Conservation (phyloP, 2,329 filamentous ascomycete genomes). For the Aspergillus versicolor region DNA sequence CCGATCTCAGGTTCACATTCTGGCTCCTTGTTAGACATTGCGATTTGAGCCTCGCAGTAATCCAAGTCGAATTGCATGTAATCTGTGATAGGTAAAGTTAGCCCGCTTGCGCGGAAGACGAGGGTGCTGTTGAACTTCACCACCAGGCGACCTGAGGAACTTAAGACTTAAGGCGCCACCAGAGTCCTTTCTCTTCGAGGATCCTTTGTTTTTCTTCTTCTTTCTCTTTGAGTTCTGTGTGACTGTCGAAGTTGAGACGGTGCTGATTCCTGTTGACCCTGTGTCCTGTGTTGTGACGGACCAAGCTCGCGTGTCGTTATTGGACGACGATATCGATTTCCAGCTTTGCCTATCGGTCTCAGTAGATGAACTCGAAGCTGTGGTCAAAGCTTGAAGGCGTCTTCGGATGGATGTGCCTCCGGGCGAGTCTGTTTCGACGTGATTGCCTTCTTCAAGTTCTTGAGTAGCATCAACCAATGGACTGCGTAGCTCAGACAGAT, state of each 20-base stretch:
- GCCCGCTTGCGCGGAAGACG: not conserved
- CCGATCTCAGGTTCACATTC: not conserved
- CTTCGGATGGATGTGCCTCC: not conserved
- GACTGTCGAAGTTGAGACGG: not conserved
- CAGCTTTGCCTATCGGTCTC: conserved; percentile 1
- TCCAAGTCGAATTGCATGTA: conserved; percentile 15
- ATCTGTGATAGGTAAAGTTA: conserved; percentile 7
- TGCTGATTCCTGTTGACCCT: not conserved
- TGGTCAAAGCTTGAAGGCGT: conserved; percentile 6
- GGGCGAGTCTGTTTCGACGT: not conserved
- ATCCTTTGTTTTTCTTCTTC: not conserved
- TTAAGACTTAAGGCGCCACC: not conserved
- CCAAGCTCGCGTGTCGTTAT: not conserved
- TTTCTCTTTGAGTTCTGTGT: not conserved
- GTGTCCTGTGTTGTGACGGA: conserved; percentile 2
- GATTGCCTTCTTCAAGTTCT: not conserved
- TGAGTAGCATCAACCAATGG: not conserved
- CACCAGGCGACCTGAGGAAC: conserved; percentile 10
- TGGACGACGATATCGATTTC: conserved; percentile 4
- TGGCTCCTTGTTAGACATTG: not conserved
- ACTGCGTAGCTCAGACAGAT: not conserved
- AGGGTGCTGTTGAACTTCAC: not conserved
- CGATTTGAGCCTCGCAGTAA: not conserved
- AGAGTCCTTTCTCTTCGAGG: not conserved
- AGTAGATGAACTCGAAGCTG: not conserved